Evolutionary conservation across 345 rosid species (phyloP), one percentile per base, ranked within the genome.

Genomic region (Bruguiera parviflora): DNA sequence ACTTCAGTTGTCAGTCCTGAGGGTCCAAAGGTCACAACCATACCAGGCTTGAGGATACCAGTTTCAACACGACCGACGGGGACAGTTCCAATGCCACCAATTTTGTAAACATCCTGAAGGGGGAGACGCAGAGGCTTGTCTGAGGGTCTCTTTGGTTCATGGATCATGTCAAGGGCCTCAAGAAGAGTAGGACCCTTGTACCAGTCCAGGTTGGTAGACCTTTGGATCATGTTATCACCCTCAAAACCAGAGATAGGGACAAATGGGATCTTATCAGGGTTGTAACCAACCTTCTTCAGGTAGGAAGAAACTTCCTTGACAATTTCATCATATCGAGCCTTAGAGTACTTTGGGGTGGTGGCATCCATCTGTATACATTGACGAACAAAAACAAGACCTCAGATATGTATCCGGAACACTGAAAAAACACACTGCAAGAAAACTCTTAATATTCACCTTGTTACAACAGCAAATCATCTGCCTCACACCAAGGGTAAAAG

Each of bases 71-170:
- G 71, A 6, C 77, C 77, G 2, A 64, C 74, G 13, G 92, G 96
- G 7, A 89, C 96, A 81, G 92, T 87, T 78, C 92, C 92, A 55
- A 88, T 90, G 49, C 92, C 96, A 68, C 96, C 92, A 56, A 90
- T 90, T 86, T 90, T 90, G 91, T 90, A 90, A 20, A 90, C 92
- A 70, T 88, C 94, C 87, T 90, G 94, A 53, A 88, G 96, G 9
- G 96, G 94, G 2, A 88, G 96, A 66, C 93, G 93, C 1, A 91
- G 96, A 31, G 97, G 96, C 86, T 89, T 91, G 88, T 91, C 97
- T 19, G 92, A 47, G 15, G 97, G 96, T 68, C 97, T 89, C 87
- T 89, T 91, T 52, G 97, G 92, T 82, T 88, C 92, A 9, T 62
- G 47, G 63, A 88, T 71, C 86, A 61, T 31, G 87, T 88, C 92